Conservation (phyloP, 371 early-diverging fungal species). For the Lichtheimia ramosa region DNA sequence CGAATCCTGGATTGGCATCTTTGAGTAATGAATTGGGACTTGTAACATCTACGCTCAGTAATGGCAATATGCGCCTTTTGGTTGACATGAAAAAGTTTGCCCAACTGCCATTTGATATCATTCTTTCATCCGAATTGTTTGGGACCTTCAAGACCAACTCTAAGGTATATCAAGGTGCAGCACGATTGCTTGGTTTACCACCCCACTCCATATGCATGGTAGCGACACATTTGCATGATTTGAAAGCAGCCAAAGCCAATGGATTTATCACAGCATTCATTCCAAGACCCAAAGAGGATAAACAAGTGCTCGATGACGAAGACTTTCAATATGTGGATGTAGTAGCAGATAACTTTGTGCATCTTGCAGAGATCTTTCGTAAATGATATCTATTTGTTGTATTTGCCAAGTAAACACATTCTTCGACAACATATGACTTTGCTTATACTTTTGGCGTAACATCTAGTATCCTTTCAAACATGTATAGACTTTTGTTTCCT, state of each 20-base stretch:
- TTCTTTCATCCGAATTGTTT: slow-evolving; percentile 16
- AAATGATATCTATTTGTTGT: too few species aligned
- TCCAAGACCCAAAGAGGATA: slow-evolving; percentile 10
- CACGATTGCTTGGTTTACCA: slow-evolving; percentile 6
- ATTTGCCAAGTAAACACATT: too few species aligned
- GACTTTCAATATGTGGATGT: not conserved
- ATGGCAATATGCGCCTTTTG: slow-evolving; percentile 16
- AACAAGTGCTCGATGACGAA: not conserved
- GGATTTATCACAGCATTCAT: slow-evolving; percentile 11
- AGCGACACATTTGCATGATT: slow-evolving; percentile 13
- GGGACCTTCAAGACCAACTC: slow-evolving; percentile 14
- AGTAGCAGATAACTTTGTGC: not conserved
- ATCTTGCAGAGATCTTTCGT: not conserved
- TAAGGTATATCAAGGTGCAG: slow-evolving; percentile 11
- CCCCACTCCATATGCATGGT: slow-evolving; percentile 18
- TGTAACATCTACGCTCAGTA: slow-evolving; percentile 14
- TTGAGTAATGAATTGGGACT: not conserved
- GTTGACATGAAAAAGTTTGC: slow-evolving; percentile 12
- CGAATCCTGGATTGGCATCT: slow-evolving; percentile 2
- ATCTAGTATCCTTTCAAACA: too few species aligned
- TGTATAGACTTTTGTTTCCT: too few species aligned
- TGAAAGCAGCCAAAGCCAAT: slow-evolving; percentile 8
- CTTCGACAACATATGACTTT: too few species aligned
- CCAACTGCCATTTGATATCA: slow-evolving; percentile 12
- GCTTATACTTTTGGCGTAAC: too few species aligned